Conservation (phyloP, 306 rosid species). For the Aeschynomene evenia region DNA sequence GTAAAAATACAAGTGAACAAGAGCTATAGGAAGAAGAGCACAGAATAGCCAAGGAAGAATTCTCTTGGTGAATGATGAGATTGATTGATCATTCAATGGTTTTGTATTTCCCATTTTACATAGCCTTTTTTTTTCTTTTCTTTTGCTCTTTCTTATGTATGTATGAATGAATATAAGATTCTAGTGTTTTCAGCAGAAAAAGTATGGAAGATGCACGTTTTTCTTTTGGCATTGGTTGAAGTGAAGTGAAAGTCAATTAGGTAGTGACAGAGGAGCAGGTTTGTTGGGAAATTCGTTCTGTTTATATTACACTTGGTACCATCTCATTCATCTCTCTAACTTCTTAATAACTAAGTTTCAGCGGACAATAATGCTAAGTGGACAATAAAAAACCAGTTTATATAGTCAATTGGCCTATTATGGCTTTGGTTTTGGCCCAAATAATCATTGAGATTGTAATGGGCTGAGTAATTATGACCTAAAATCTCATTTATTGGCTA, state of each 20-base stretch:
- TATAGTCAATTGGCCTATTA: no score
- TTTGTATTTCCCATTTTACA: constrained; percentile 40
- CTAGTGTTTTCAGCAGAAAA: not conserved
- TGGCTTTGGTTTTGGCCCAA: no score
- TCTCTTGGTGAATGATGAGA: constrained; percentile 41
- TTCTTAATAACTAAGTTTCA: constrained; percentile 21
- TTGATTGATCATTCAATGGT: constrained; percentile 45
- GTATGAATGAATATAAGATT: no score
- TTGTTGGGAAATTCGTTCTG: constrained; percentile 17
- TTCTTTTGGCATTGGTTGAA: not conserved
- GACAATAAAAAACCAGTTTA: no score
- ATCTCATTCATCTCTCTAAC: constrained; percentile 24
- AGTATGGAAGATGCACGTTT: not conserved
- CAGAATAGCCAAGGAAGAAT: constrained; percentile 52
- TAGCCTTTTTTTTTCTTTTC: constrained; percentile 1
- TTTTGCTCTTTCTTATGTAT: not conserved
- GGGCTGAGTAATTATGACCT: no score
- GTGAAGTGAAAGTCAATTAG: constrained; percentile 8
- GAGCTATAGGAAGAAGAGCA: constrained; percentile 51
- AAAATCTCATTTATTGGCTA: no score
- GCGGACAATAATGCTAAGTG: no score
- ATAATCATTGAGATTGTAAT: no score
- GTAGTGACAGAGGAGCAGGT: not conserved
- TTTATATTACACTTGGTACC: not conserved
- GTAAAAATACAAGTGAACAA: constrained; percentile 50